Evolutionary conservation across 352 stramenopile species (phyloP), one percentile per base, ranked within the genome.

Genomic region (Globisporangium emineosum): DNA sequence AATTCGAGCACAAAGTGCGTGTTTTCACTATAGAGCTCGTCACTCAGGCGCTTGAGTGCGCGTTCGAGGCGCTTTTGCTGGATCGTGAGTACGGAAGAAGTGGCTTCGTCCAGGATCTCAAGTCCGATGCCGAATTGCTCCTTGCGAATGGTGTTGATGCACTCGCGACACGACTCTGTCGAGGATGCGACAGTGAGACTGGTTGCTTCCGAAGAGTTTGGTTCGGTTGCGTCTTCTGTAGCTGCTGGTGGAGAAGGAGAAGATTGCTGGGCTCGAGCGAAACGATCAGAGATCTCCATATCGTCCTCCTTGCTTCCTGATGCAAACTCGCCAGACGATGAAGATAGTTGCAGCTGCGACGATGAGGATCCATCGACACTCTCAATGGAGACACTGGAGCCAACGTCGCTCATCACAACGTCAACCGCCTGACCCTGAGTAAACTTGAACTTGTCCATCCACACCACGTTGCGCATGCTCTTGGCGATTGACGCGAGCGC

Each of bases 1-100:
- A 97, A 56, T 65, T 97, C 89, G 23, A 97, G 77, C 53, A 96
- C 81, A 52, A 97, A 97, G 60, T 97, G 89, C 4, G 87, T 93
- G 56, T 89, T 93, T 42, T 91, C 83, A 35, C 84, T 92, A 68
- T 96, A 96, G 4, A 96, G 69, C 43, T 96, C 88, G 54, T 92
- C 88, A 56, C 88, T 96, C 0, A 96, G 70, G 3, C 88, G 81
- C 64, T 94, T 93, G n/a, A 96, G 72, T 15, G 88, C 88, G 15
- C 88, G 80, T 50, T 94, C 86, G 9, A 96, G 72, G 5, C 88
- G 82, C 55, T 91, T 76, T 19, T 91, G 83, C 64, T 96, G 88
- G n/a, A 83, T 83, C 21, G 69, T 67, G 32, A 95, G 57, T 5
- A 95, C 83, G 12, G 66, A 66, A 0, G 70, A 77, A 9, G 83